These are phyloP conservation scores for Globomyces sp. DNA, from an alignment of 371 early-diverging fungal genomes.

Conservation along the genomic window DNA sequence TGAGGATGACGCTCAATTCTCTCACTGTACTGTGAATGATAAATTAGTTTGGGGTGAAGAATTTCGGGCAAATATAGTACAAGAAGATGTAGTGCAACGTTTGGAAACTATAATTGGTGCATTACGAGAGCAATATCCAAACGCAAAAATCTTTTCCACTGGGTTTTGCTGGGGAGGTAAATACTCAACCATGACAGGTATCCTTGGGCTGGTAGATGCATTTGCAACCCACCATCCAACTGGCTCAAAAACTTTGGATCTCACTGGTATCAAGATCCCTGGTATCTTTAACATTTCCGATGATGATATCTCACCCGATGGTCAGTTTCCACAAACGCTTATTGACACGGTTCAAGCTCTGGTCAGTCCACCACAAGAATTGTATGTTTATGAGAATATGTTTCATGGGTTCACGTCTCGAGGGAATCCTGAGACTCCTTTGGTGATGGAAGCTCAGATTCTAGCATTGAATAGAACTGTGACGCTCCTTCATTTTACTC, in stretches of 20 bases:
- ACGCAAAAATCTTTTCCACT: slow-evolving; percentile 10
- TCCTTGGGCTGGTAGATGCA: not conserved
- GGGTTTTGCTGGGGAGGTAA: slow-evolving; percentile 25
- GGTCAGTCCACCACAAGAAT: too few species aligned
- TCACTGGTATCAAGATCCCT: slow-evolving; percentile 7
- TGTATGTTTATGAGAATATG: too few species aligned
- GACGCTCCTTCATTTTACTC: too few species aligned
- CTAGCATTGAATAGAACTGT: too few species aligned
- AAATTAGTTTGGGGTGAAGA: not conserved
- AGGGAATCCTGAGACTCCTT: too few species aligned
- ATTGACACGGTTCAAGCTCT: too few species aligned
- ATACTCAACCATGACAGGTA: not conserved
- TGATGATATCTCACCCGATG: too few species aligned
- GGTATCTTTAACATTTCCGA: too few species aligned
- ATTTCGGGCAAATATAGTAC: not conserved
- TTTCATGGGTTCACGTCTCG: too few species aligned
- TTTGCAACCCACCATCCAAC: slow-evolving; percentile 13
- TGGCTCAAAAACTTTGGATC: not conserved
- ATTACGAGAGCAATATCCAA: slow-evolving; percentile 9
- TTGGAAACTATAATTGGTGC: slow-evolving; percentile 3
- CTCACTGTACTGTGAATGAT: not conserved
- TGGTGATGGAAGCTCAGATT: too few species aligned
- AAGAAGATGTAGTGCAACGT: not conserved
- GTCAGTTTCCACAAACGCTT: too few species aligned
- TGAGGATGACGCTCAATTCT: not conserved